Conservation (phyloP, 1,284 basidiomycete genomes). For the Melampsora abietis-canadensis region DNA sequence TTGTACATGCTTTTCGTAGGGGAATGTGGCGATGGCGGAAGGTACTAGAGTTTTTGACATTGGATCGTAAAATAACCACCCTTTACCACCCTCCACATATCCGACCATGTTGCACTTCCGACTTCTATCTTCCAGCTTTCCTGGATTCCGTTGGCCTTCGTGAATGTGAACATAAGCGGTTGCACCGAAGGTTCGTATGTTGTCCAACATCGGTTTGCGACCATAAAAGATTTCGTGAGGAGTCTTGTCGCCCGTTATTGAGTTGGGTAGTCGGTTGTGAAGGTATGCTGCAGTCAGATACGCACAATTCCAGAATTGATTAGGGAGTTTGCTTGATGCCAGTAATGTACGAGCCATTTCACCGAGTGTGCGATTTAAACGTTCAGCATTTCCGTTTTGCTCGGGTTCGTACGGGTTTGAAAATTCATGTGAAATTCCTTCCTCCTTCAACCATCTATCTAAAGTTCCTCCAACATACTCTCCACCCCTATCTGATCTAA, state of each 20-base stretch:
- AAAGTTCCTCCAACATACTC: too few species aligned
- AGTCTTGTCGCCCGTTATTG: not conserved
- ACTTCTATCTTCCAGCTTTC: too few species aligned
- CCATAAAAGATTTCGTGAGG: not conserved
- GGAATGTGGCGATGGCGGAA: not conserved
- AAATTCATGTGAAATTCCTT: too few species aligned
- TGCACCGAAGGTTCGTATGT: not conserved
- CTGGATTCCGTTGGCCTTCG: too few species aligned
- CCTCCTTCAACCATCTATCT: too few species aligned
- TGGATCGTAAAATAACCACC: too few species aligned
- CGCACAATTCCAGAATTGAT: constrained; percentile 6
- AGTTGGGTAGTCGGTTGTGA: constrained; percentile 8
- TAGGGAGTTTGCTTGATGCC: not conserved
- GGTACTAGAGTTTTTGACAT: not conserved
- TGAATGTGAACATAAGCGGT: constrained; percentile 13
- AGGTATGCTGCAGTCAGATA: not conserved
- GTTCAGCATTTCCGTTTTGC: constrained; percentile 5
- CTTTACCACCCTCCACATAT: not conserved
- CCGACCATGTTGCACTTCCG: not conserved
- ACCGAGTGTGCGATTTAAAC: not conserved
- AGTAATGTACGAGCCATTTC: constrained; percentile 14
- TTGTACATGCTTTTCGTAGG: too few species aligned
- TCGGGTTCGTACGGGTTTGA: constrained; percentile 10
- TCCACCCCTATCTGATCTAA: too few species aligned
- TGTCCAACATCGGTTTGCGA: not conserved